A percentile compares a stretch with the other conserved stretches of the same genome.
Conservation (phyloP, 2,329 filamentous ascomycete genomes). For the Colletotrichum sp. region DNA sequence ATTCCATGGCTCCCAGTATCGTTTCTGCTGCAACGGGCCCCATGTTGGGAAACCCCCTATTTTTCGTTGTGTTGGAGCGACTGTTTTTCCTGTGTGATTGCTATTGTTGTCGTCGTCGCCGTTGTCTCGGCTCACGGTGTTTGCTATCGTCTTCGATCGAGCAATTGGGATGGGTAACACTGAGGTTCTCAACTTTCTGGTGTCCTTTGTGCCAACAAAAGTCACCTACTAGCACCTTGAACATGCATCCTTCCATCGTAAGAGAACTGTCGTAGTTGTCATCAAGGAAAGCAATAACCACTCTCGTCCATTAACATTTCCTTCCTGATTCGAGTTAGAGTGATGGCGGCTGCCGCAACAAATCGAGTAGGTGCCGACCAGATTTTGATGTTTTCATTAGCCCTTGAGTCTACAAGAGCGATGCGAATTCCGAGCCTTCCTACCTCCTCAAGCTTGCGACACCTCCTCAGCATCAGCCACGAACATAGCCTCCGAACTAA, state of each 20-base stretch:
- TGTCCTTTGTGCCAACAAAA: not conserved
- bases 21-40: not conserved
- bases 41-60: not conserved
- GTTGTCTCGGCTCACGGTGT: not conserved
- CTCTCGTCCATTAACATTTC: not conserved
- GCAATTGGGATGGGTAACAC: not conserved
- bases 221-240: not conserved
- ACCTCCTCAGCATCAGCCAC: not conserved
- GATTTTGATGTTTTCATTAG: not conserved
- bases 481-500: not conserved
- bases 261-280: accelerated
- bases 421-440: not conserved
- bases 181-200: not conserved
- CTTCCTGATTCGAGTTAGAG: not conserved
- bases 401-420: not conserved
- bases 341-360: not conserved
- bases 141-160: not conserved
- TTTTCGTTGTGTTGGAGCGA: not conserved
- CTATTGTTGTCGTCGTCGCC: not conserved
- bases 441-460: not conserved
- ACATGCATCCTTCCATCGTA: not conserved
- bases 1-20: not conserved
- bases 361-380: not conserved
- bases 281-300: not conserved
- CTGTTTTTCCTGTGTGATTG: not conserved